Evolutionary conservation across 257 asterid genomes (phyloP), one percentile per base, ranked within the genome.

Genomic region (Misopates orontium): DNA sequence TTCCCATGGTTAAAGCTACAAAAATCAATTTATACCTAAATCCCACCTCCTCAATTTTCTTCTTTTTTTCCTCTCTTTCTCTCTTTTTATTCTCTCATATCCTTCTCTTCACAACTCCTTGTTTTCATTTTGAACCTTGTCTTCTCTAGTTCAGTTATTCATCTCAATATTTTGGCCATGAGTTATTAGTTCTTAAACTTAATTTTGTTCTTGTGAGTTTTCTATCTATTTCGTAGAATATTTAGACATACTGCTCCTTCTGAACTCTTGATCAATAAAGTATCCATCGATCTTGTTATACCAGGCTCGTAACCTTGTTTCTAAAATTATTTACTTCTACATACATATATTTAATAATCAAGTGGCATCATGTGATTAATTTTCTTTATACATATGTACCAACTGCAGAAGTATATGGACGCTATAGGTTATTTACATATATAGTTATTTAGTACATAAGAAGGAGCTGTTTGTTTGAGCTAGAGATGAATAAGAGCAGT

Each of bases 401-500:
- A 56, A 62, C 31, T 19, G 53, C 20, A 39, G 18, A 20, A 20
- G n/a, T n/a, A 12, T 14, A 39, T 12, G 4, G 16, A 36, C 21
- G n/a, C n/a, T n/a, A n/a, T n/a, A n/a, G n/a, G n/a, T n/a, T n/a
- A n/a, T n/a, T n/a, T n/a, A n/a, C n/a, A n/a, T n/a, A n/a, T n/a
- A n/a, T n/a, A n/a, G 17, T 48, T 19, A 11, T 1, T 0, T 14
- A 15, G 18, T n/a, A 48, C 5, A 16, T 5, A 45, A 47, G 23
- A 17, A 28, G 15, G 20, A 8, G 41, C 5, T 23, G 68, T 28
- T 28, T 28, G 36, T 28, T 28, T 28, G 36, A 28, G 36, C 36
- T 28, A 64, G 80, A 13, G 15, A 86, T 83, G 96, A 90, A 75
- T 67, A 84, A 84, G 80, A 82, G 79, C 72, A 73, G 62, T 63